These are phyloP conservation scores for Metroxylon sagu DNA, from an alignment of 176 grass and related monocot genomes.

Conservation along the genomic window DNA sequence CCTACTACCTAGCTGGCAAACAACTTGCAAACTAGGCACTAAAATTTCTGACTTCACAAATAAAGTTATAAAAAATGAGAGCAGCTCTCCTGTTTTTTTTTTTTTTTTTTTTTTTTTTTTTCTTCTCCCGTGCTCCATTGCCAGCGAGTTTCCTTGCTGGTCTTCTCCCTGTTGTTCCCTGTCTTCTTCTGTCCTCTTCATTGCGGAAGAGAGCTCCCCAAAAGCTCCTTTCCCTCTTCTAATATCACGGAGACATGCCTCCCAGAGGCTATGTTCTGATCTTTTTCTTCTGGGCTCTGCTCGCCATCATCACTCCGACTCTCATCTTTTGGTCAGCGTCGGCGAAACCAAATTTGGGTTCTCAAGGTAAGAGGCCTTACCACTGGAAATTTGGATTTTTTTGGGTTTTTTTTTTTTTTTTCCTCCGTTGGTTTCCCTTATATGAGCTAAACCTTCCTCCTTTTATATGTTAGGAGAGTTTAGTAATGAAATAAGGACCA, in stretches of 20 bases:
- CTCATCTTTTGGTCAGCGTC: slow-evolving; percentile 37
- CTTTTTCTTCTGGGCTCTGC: slow-evolving; percentile 35
- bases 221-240: background rate
- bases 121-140: slow-evolving; percentile 7
- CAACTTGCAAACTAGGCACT: too few species aligned
- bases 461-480: slow-evolving; percentile 6
- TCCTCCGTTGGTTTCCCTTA: too few species aligned
- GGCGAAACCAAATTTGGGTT: slow-evolving; percentile 22
- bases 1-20: too few species aligned
- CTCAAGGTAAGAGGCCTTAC: background rate
- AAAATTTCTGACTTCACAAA: too few species aligned
- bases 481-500: slow-evolving; percentile 19
- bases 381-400: too few species aligned
- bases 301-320: slow-evolving; percentile 38
- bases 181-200: background rate
- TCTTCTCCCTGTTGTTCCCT: background rate
- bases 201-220: background rate
- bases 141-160: slow-evolving; percentile 3
- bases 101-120: slow-evolving; percentile 8
- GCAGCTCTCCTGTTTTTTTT: background rate
- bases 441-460: background rate
- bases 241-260: slow-evolving; percentile 15
- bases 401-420: too few species aligned
- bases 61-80: too few species aligned
- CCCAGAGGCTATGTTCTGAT: slow-evolving; percentile 41